These are phyloP conservation scores for Vitellaria paradoxa DNA, from an alignment of 179 eudicot genomes.

Conservation along the genomic window DNA sequence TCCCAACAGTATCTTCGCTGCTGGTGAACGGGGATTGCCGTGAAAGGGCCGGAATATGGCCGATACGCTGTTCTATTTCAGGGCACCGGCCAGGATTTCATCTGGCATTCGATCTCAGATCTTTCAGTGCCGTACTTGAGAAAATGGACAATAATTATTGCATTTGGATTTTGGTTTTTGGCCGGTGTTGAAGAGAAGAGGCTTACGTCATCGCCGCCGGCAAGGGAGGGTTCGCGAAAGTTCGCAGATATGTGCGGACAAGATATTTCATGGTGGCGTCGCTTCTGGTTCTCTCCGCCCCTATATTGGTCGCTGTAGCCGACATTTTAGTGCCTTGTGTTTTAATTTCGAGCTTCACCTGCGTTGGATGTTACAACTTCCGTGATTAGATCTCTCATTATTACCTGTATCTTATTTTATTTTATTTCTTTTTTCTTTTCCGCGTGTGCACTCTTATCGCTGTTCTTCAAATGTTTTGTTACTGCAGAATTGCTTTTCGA, in stretches of 20 bases:
- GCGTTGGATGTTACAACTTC: conserved; percentile 68
- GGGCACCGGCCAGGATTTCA: conserved; percentile 38
- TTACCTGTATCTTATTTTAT: conserved; percentile 46
- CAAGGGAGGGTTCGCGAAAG: conserved; percentile 46
- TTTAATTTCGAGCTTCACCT: conserved; percentile 73
- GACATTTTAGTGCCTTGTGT: conserved; percentile 64
- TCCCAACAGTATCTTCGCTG: neutral
- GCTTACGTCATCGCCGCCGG: conserved; percentile 26
- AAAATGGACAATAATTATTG: too few species aligned
- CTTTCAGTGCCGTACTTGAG: conserved; percentile 33
- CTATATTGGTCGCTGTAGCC: conserved; percentile 64
- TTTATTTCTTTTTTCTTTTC: too few species aligned
- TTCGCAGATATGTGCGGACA: conserved; percentile 57
- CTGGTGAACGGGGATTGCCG: neutral
- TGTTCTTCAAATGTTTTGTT: neutral
- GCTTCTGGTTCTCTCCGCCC: conserved; percentile 58
- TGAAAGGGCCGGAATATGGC: conserved; percentile 5
- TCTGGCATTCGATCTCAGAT: conserved; percentile 27
- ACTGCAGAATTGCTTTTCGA: neutral
- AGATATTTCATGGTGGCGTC: conserved; percentile 80
- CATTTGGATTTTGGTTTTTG: too few species aligned
- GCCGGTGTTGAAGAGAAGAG: neutral
- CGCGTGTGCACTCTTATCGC: too few species aligned
- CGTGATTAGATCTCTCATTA: conserved; percentile 75
- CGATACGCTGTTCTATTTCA: neutral